Evolutionary conservation across 2,329 filamentous ascomycete species (phyloP).

Genomic region (Rhinocladiella similis): DNA sequence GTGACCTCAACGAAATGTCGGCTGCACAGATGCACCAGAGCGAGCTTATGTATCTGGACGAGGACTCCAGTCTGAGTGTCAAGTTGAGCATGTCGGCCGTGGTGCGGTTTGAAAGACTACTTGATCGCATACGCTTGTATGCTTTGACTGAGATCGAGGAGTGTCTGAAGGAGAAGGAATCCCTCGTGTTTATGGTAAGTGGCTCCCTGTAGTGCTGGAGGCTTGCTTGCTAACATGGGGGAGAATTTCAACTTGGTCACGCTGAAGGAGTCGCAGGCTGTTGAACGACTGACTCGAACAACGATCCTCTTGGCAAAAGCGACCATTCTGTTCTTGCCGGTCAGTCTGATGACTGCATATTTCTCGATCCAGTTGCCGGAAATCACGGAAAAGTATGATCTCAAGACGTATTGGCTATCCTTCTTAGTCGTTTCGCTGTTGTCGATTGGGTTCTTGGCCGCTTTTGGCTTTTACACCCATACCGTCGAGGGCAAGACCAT

Average conservation of each 20-base stretch:
- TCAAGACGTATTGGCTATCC: conserved; percentile 65
- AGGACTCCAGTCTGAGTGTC: conserved; percentile 31
- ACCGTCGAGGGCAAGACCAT: conserved; percentile 58
- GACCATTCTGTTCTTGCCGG: conserved; percentile 73
- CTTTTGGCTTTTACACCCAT: conserved; percentile 59
- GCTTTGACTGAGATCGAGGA: conserved; percentile 64
- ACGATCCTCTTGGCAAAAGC: conserved; percentile 73
- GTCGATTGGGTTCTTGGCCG: conserved; percentile 59
- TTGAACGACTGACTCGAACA: conserved; percentile 69
- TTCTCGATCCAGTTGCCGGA: conserved; percentile 67
- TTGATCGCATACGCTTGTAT: conserved; percentile 62
- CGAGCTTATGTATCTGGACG: conserved; percentile 6
- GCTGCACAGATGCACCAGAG: conserved; percentile 9
- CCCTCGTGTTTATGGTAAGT: conserved; percentile 65
- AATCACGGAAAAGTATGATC: conserved; percentile 58
- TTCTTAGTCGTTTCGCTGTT: conserved; percentile 65
- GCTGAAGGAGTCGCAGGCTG: conserved; percentile 71
- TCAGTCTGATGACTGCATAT: conserved; percentile 73
- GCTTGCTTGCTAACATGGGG: conserved; percentile 16
- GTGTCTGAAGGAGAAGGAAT: conserved; percentile 68
- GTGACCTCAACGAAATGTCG: not conserved
- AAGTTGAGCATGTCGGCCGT: conserved; percentile 50
- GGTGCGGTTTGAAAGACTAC: conserved; percentile 60
- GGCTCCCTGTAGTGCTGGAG: not conserved
- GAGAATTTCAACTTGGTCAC: conserved; percentile 78